Conservation (phyloP, 2,329 filamentous ascomycete species). For the Apiospora hydei region DNA sequence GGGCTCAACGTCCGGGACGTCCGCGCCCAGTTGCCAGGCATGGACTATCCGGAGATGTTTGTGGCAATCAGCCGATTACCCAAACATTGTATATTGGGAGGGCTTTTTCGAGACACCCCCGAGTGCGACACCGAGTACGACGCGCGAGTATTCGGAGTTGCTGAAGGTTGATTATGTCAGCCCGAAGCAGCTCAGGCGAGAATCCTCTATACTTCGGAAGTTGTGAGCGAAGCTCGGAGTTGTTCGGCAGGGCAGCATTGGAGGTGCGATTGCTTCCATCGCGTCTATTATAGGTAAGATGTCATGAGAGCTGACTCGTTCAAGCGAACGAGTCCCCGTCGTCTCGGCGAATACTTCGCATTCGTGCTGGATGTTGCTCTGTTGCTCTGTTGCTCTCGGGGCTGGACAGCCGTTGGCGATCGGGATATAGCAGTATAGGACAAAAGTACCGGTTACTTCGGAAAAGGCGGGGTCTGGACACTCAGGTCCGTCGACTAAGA, state of each 20-base stretch:
- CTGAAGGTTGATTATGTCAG: background rate
- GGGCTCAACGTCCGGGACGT: slow-evolving; percentile 6
- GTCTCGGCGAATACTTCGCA: slow-evolving; percentile 5
- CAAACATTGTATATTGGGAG: background rate
- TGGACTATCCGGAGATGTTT: background rate
- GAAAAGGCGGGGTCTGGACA: slow-evolving; percentile 13
- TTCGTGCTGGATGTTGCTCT: background rate
- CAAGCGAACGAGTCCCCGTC: background rate
- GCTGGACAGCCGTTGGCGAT: background rate
- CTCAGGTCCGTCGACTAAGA: slow-evolving; percentile 18
- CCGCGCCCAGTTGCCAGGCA: background rate
- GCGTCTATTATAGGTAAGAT: background rate
- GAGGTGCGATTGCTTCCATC: background rate
- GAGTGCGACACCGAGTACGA: background rate
- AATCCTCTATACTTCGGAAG: background rate
- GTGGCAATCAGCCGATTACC: slow-evolving; percentile 13
- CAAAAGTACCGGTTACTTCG: slow-evolving; percentile 19
- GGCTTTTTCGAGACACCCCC: background rate
- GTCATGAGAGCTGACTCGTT: slow-evolving; percentile 8
- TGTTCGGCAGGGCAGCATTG: background rate
- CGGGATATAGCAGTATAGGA: background rate
- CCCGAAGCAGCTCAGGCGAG: background rate
- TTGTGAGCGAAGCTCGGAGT: background rate
- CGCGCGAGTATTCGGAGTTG: background rate
- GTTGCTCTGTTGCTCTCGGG: background rate